Conservation (phyloP, 2,329 filamentous ascomycete genomes). For the Calonectria hawksworthii region DNA sequence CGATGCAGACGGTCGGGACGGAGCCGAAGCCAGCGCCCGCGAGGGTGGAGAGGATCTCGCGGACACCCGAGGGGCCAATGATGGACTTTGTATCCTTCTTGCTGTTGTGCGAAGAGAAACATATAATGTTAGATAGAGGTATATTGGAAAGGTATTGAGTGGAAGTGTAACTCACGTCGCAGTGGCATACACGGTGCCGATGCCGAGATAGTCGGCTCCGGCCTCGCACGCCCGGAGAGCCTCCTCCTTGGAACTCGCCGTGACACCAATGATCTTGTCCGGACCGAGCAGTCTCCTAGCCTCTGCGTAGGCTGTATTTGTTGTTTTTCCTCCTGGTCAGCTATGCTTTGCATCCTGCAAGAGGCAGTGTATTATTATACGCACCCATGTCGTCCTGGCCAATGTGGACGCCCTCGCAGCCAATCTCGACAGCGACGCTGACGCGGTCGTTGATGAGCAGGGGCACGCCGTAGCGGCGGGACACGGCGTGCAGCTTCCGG, state of each 20-base stretch:
- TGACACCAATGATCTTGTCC: conserved; percentile 89
- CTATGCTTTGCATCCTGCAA: too few relatives aligned
- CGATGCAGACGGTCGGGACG: conserved; percentile 84
- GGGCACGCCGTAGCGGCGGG: conserved; percentile 77
- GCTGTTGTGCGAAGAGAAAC: conserved; percentile 56
- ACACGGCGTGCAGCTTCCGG: conserved; percentile 78
- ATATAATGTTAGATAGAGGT: conserved; percentile 3
- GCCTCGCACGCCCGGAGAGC: conserved; percentile 78
- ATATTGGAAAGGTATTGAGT: neutral
- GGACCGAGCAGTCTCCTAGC: conserved; percentile 82
- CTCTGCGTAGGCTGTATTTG: conserved; percentile 43
- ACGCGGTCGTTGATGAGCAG: conserved; percentile 94
- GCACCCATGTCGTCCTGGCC: conserved; percentile 93
- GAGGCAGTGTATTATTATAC: conserved; percentile 42
- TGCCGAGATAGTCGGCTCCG: conserved; percentile 91
- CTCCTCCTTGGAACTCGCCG: conserved; percentile 81
- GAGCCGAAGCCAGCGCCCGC: conserved; percentile 58
- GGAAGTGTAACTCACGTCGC: conserved; percentile 70
- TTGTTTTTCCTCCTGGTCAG: neutral
- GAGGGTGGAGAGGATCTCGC: conserved; percentile 69
- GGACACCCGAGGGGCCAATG: conserved; percentile 69
- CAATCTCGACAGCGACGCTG: conserved; percentile 87
- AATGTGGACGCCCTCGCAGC: conserved; percentile 92
- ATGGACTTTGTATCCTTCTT: conserved; percentile 87
- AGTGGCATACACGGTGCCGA: conserved; percentile 92